These are phyloP conservation scores for Penicillium simplicissimum DNA, from an alignment of 495 filamentous ascomycete species.

Conservation along the genomic window DNA sequence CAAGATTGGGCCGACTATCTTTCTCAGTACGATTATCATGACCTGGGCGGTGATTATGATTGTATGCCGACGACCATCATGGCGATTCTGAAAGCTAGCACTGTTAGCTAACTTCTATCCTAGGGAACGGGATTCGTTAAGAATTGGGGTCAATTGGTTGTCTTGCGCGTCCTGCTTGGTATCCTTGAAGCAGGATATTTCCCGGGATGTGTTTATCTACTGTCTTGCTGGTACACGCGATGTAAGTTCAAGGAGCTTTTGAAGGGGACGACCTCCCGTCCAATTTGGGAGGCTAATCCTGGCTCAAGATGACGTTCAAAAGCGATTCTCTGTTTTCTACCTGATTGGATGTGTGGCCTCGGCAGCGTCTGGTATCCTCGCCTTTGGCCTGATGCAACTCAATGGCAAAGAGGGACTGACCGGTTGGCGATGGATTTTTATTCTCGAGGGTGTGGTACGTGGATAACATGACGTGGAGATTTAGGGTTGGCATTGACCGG, in stretches of 20 bases:
- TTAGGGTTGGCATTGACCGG: not conserved
- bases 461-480: not conserved
- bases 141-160: constrained; percentile 52
- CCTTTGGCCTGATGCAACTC: constrained; percentile 65
- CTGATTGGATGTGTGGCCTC: constrained; percentile 62
- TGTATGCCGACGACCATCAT: constrained; percentile 20
- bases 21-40: constrained; percentile 54
- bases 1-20: constrained; percentile 60
- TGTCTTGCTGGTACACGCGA: constrained; percentile 65
- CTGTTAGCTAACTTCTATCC: not conserved
- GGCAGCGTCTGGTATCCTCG: constrained; percentile 62
- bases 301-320: constrained; percentile 56
- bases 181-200: constrained; percentile 66
- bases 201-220: constrained; percentile 62
- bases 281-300: too few relatives aligned
- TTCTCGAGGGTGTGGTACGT: constrained; percentile 56
- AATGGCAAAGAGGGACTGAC: constrained; percentile 44
- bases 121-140: constrained; percentile 61
- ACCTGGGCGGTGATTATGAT: constrained; percentile 52
- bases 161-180: constrained; percentile 58
- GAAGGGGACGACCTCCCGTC: not conserved
- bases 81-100: not conserved
- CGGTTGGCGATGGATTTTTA: constrained; percentile 69
- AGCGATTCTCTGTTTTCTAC: constrained; percentile 65
- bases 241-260: constrained; percentile 30